A percentile compares a stretch with the other conserved stretches of the same genome.
These are phyloP conservation scores for Pythium phragmitis DNA, from an alignment of 352 stramenopile species.

Conservation along the genomic window DNA sequence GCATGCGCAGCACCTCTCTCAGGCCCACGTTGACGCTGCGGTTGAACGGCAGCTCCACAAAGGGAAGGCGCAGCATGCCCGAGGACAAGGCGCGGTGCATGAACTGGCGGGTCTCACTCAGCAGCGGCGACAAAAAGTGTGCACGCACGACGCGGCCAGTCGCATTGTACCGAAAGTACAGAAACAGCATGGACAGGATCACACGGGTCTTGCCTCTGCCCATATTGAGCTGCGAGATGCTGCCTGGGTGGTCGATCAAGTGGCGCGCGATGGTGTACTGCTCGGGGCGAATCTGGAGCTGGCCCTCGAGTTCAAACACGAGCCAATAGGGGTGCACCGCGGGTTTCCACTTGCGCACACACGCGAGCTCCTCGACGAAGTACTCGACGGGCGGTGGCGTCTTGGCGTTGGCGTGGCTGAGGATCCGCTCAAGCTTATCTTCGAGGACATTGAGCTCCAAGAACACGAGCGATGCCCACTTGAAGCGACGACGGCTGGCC, in stretches of 20 bases:
- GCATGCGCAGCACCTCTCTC: conserved; percentile 31
- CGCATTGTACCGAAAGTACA: conserved; percentile 43
- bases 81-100: conserved; percentile 59
- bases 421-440: conserved; percentile 62
- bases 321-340: conserved; percentile 72
- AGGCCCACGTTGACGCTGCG: conserved; percentile 41
- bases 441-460: conserved; percentile 76
- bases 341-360: conserved; percentile 48
- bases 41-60: conserved; percentile 75
- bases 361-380: too few relatives aligned
- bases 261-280: conserved; percentile 74
- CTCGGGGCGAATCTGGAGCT: conserved; percentile 78
- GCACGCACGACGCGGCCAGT: conserved; percentile 40
- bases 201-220: conserved; percentile 83
- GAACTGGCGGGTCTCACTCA: conserved; percentile 65
- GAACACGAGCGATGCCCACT: conserved; percentile 25
- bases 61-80: conserved; percentile 34
- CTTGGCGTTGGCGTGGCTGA: conserved; percentile 8
- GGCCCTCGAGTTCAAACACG: conserved; percentile 83
- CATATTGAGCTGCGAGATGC: conserved; percentile 88
- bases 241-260: conserved; percentile 58
- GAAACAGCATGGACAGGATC: conserved; percentile 86
- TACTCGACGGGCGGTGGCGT: conserved; percentile 4
- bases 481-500: conserved; percentile 22
- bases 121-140: conserved; percentile 57